Conservation (phyloP, 306 rosid genomes). For the Vigna unguiculata region DNA sequence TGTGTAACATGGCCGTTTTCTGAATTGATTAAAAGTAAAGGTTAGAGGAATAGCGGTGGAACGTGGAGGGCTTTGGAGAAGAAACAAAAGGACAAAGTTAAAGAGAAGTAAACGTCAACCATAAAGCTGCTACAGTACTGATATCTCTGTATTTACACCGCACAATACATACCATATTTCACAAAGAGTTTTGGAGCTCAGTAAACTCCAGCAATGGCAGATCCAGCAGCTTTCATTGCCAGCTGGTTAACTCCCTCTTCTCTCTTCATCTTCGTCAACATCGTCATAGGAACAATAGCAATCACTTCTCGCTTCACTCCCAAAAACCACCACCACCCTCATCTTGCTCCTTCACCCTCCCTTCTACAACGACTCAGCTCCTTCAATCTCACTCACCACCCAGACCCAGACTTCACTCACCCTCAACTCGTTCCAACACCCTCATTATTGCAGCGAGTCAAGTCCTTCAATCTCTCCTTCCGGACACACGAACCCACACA, state of each 20-base stretch:
- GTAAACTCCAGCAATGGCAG: slow-evolving; percentile 38
- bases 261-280: slow-evolving; percentile 78
- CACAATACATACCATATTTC: background rate
- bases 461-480: slow-evolving; percentile 42
- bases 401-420: slow-evolving; percentile 27
- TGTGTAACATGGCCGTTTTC: too few relatives aligned
- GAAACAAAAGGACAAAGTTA: background rate
- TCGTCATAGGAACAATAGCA: slow-evolving; percentile 64
- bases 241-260: slow-evolving; percentile 69
- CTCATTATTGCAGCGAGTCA: slow-evolving; percentile 40
- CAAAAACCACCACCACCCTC: slow-evolving; percentile 36
- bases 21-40: background rate
- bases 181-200: background rate
- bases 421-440: background rate
- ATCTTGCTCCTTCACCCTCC: slow-evolving; percentile 56
- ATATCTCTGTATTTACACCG: background rate
- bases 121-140: background rate
- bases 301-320: slow-evolving; percentile 53
- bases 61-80: background rate
- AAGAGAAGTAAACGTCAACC: slow-evolving; percentile 42
- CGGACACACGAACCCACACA: background rate
- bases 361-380: slow-evolving; percentile 61
- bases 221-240: slow-evolving; percentile 37
- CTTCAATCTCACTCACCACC: slow-evolving; percentile 6
- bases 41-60: background rate